phyloP scores from a whole-genome alignment of 805 yeast genomes.

The Wickerhamiella allomyrinae region DNA sequence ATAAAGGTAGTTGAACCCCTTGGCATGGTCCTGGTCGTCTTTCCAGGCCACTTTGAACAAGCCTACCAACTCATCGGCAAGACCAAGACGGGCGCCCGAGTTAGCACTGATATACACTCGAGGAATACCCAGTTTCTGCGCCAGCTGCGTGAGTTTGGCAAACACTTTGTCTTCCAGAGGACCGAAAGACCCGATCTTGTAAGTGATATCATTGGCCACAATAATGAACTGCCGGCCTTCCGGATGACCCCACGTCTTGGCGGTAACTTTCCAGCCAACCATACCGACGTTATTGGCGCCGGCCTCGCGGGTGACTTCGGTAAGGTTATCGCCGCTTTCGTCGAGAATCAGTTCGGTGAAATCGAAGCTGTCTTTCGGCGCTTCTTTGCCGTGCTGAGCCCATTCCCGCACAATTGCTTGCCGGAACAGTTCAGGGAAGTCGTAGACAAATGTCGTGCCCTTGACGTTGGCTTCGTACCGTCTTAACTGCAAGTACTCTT shows the following conservation, averaged over 20 bases:
- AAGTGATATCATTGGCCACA: slow-evolving; percentile 94
- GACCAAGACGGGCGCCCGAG: slow-evolving; percentile 98
- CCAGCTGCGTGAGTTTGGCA: slow-evolving; percentile 82
- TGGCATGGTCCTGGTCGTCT: slow-evolving; percentile 53
- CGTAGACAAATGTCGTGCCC: slow-evolving; percentile 97
- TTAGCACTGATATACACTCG: slow-evolving; percentile 92
- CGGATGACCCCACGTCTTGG: slow-evolving; percentile 94
- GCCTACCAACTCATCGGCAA: slow-evolving; percentile 91
- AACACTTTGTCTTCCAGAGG: slow-evolving; percentile 90
- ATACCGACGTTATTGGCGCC: slow-evolving; percentile 94
- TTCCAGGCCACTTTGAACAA: slow-evolving; percentile 88
- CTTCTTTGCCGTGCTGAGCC: slow-evolving; percentile 36
- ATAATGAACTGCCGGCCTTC: slow-evolving; percentile 85
- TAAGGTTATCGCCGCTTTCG: slow-evolving; percentile 60
- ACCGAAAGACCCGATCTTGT: slow-evolving; percentile 96
- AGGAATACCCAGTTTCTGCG: slow-evolving; percentile 85
- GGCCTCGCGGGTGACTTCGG: slow-evolving; percentile 87
- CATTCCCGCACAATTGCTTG: slow-evolving; percentile 80
- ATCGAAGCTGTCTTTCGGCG: slow-evolving; percentile 62
- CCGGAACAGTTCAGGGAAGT: slow-evolving; percentile 96
- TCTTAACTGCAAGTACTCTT: slow-evolving; percentile 96
- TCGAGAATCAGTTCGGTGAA: slow-evolving; percentile 72
- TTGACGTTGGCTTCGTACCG: slow-evolving; percentile 95
- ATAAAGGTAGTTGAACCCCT: slow-evolving; percentile 85
- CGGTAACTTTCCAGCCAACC: slow-evolving; percentile 88